Conservation (phyloP, 345 rosid genomes). For the Isatis tinctoria region DNA sequence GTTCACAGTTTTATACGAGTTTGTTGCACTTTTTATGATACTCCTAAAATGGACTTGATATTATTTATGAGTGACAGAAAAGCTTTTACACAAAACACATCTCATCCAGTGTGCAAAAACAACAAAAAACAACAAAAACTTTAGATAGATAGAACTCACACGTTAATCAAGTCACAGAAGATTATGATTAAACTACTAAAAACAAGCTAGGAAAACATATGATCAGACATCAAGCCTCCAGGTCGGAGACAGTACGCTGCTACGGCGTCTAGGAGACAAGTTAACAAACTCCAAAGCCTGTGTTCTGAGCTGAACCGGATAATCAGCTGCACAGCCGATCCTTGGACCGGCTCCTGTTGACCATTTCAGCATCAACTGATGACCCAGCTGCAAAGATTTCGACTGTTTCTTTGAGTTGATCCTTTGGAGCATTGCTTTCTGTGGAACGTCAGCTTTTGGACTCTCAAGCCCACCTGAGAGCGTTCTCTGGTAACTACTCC, state of each 20-base stretch:
- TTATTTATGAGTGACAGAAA: neutral
- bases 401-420: constrained; percentile 75
- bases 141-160: constrained; percentile 7
- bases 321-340: constrained; percentile 88
- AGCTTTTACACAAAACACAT: constrained; percentile 1
- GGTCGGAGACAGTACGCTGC: constrained; percentile 22
- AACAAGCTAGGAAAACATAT: neutral
- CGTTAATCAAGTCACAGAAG: constrained; percentile 9
- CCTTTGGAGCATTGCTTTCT: constrained; percentile 51
- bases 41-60: neutral
- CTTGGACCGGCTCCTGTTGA: constrained; percentile 81
- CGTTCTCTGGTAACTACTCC: constrained; percentile 51
- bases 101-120: neutral
- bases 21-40: neutral
- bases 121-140: neutral
- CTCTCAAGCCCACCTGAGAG: constrained; percentile 78
- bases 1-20: neutral
- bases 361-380: constrained; percentile 79
- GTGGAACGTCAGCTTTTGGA: constrained; percentile 62
- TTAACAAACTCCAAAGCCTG: constrained; percentile 80
- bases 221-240: constrained; percentile 24
- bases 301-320: constrained; percentile 64
- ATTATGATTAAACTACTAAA: neutral
- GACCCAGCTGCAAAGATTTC: constrained; percentile 63
- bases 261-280: constrained; percentile 56